Evolutionary conservation across 75 land plant genomes (phyloP).

Genomic region (Sequoiadendron giganteum): DNA sequence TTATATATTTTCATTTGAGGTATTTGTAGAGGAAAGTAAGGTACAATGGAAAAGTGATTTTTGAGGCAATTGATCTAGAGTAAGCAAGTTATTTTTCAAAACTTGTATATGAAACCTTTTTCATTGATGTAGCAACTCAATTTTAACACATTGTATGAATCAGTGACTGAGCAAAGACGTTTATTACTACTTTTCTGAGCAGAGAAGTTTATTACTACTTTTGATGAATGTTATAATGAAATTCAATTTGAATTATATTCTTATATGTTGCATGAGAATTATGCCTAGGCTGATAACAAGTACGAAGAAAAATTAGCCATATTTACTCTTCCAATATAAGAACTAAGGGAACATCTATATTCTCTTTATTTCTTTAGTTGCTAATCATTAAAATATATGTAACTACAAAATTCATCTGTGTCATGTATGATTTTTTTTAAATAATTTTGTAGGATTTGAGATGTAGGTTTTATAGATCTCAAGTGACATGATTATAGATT

Average conservation of each 20-base stretch:
- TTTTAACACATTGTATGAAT: neutral
- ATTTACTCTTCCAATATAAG: slow-evolving; percentile 45
- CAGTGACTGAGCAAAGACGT: neutral
- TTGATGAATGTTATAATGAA: neutral
- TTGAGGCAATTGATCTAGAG: slow-evolving; percentile 90
- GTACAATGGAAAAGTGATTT: slow-evolving; percentile 61
- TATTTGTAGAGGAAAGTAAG: slow-evolving; percentile 79
- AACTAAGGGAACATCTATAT: too few relatives aligned
- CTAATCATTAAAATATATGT: neutral
- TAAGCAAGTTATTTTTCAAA: slow-evolving; percentile 19
- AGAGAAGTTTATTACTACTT: neutral
- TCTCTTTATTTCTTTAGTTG: neutral
- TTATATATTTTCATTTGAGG: slow-evolving; percentile 26
- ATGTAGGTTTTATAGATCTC: too few relatives aligned
- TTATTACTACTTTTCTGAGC: neutral
- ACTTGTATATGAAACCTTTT: neutral
- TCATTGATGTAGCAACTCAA: neutral
- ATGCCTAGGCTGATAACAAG: slow-evolving; percentile 36
- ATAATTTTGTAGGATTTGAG: neutral
- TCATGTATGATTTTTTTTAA: neutral
- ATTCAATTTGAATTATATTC: neutral
- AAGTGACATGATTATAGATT: too few relatives aligned
- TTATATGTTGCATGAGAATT: slow-evolving; percentile 23
- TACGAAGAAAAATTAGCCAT: slow-evolving; percentile 29
- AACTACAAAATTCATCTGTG: neutral